Evolutionary conservation across 176 grass and related monocot species (phyloP).

Genomic region (Urochloa ruziziensis): DNA sequence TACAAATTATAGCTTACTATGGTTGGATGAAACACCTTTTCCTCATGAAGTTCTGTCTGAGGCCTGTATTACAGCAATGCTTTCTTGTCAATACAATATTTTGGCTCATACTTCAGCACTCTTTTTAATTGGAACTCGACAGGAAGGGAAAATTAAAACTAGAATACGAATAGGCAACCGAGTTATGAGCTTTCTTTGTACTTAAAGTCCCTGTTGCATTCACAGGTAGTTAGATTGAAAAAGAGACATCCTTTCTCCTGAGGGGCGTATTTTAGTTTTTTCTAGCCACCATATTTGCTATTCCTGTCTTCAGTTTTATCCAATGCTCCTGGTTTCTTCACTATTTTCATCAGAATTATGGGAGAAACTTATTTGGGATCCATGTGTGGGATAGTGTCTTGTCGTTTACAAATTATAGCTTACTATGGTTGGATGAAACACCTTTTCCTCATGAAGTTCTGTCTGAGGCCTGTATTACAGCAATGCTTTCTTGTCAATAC

Average conservation of each 20-base stretch:
- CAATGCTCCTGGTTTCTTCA: not conserved
- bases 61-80: not conserved
- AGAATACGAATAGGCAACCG: not conserved
- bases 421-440: constrained; percentile 8
- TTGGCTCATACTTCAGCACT: not conserved
- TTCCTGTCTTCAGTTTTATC: not conserved
- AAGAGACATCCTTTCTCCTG: constrained; percentile 1
- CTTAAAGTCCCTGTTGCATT: not conserved
- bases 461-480: not conserved
- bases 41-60: not conserved
- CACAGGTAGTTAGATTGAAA: not conserved
- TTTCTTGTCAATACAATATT: not conserved
- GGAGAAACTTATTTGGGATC: not conserved
- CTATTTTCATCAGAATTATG: constrained; percentile 1
- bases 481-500: not conserved
- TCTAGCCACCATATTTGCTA: not conserved
- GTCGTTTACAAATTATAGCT: not conserved
- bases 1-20: not conserved
- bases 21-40: constrained; percentile 21
- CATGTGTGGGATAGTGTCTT: not conserved
- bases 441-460: constrained; percentile 2
- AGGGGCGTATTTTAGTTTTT: not conserved
- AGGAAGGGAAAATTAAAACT: not conserved
- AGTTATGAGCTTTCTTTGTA: constrained; percentile 8
- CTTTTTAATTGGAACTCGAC: not conserved